These are phyloP conservation scores for Copromyces sp. DNA, from an alignment of 495 filamentous ascomycete species.

Conservation along the genomic window DNA sequence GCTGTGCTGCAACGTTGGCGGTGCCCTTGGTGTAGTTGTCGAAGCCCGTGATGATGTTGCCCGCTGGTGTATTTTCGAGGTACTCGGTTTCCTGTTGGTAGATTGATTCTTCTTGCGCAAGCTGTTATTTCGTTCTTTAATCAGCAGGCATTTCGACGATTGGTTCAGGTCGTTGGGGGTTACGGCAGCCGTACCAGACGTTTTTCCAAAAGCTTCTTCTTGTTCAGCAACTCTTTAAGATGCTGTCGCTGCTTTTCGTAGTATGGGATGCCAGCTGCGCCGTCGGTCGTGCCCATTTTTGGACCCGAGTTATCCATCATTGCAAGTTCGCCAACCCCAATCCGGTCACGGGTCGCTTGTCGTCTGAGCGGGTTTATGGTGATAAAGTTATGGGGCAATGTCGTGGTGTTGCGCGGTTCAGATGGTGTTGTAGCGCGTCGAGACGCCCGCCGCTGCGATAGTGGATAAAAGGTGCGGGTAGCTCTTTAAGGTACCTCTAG, in stretches of 20 bases:
- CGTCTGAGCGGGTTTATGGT: not conserved
- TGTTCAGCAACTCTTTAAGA: constrained; percentile 38
- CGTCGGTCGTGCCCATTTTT: constrained; percentile 22
- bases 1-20: constrained; percentile 33
- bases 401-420: not conserved
- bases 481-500: not conserved
- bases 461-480: not conserved
- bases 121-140: constrained; percentile 13
- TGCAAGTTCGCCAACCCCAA: not conserved
- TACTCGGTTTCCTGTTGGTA: constrained; percentile 75
- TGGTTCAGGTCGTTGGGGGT: not conserved
- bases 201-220: constrained; percentile 33
- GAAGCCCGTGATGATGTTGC: constrained; percentile 96
- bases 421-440: not conserved
- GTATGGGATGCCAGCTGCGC: constrained; percentile 34
- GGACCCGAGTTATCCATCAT: constrained; percentile 48
- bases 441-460: not conserved
- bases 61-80: constrained; percentile 77
- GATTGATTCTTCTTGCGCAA: constrained; percentile 64
- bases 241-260: constrained; percentile 42
- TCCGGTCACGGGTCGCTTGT: not conserved
- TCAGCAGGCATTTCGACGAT: not conserved
- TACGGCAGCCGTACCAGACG: constrained; percentile 27
- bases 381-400: constrained; percentile 1
- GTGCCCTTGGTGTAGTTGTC: constrained; percentile 93